phyloP scores from a whole-genome alignment of 2,329 filamentous ascomycete species.

The Cladosporium sp. region DNA sequence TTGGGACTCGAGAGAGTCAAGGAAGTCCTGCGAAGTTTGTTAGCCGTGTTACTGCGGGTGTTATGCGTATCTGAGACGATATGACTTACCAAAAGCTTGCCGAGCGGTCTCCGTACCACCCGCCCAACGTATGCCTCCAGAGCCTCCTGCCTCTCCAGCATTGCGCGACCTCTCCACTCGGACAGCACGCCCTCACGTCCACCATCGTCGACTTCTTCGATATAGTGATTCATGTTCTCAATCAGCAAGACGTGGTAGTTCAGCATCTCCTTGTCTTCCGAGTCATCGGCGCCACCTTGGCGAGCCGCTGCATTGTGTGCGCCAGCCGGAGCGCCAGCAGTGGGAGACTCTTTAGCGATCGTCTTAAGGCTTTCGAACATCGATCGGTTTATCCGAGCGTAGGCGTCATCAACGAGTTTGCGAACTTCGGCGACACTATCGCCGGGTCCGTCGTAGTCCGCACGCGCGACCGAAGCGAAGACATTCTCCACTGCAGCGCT shows the following conservation, averaged over 20 bases:
- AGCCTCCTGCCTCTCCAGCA: slow-evolving; percentile 77
- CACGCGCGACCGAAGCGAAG: slow-evolving; percentile 49
- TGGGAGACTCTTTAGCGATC: slow-evolving; percentile 70
- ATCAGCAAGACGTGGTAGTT: slow-evolving; percentile 97
- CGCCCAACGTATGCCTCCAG: slow-evolving; percentile 81
- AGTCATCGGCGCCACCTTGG: slow-evolving; percentile 47
- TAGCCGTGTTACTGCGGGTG: not conserved
- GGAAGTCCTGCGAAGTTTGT: slow-evolving; percentile 59
- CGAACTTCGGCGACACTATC: slow-evolving; percentile 60
- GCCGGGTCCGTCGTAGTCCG: slow-evolving; percentile 44
- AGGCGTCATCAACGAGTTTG: slow-evolving; percentile 77
- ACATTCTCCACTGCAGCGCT: slow-evolving; percentile 79
- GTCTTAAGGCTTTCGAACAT: slow-evolving; percentile 98
- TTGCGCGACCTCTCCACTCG: slow-evolving; percentile 76
- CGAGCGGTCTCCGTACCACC: slow-evolving; percentile 82
- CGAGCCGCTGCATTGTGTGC: slow-evolving; percentile 33
- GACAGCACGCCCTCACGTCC: slow-evolving; percentile 67
- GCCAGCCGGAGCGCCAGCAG: slow-evolving; percentile 49
- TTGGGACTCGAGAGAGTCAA: slow-evolving; percentile 79
- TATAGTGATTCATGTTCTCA: slow-evolving; percentile 98
- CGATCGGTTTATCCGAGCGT: slow-evolving; percentile 80
- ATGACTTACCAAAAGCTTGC: slow-evolving; percentile 66
- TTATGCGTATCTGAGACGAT: not conserved
- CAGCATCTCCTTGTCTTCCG: slow-evolving; percentile 91
- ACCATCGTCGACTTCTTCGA: slow-evolving; percentile 76